Base-by-base conservation (phyloP, 108 stramenopile species). In the Chaetoceros muelleri region DNA sequence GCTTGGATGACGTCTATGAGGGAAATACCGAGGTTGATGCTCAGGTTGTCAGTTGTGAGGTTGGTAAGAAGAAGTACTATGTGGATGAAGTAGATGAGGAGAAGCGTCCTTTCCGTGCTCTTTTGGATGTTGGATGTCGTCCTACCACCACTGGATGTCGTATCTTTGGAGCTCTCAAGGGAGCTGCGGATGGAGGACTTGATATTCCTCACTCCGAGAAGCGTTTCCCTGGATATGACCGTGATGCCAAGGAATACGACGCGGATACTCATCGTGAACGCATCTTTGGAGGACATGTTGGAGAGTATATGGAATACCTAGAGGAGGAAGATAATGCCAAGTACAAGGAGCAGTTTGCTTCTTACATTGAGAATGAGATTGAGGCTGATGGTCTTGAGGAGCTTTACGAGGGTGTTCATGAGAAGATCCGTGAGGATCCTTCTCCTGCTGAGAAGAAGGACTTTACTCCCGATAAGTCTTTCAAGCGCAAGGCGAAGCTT, bases 201-300 rank as follows among this genome's bases (percentile, higher is more conserved):
- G 96, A 98, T 67, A 73, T 99, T 57, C 96, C 96, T 56, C 96
- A 99, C 75, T 84, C 76, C 75, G 82, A 93, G 63, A 99, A 99
- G 86, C 87, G 96, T 59, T 99, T 99, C 92, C 96, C 98, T 40
- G 98, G 98, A 46, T 99, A 97, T 72, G 96, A 96, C 74, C 84
- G 89, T 57, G 96, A 99, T 58, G 66, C 90, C 66, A 97, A 96
- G 83, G 81, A 88, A 57, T 96, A 95, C 80, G 96, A 97, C 67
- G 96, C 94, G 60, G 92, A 95, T 50, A 89, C 80, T 76, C 96
- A 97, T 87, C 85, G 86, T 62, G 93, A 94, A 62, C 94, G 93
- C 56, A 98, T 98, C 87, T 85, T 96, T 61, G 97, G 97, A 46
- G 95, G 89, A 30, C 97, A 98, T 65, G 90, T 98, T 25, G 79